These are phyloP conservation scores for Fusarium buharicum DNA, from an alignment of 2,329 filamentous ascomycete genomes.

Conservation along the genomic window DNA sequence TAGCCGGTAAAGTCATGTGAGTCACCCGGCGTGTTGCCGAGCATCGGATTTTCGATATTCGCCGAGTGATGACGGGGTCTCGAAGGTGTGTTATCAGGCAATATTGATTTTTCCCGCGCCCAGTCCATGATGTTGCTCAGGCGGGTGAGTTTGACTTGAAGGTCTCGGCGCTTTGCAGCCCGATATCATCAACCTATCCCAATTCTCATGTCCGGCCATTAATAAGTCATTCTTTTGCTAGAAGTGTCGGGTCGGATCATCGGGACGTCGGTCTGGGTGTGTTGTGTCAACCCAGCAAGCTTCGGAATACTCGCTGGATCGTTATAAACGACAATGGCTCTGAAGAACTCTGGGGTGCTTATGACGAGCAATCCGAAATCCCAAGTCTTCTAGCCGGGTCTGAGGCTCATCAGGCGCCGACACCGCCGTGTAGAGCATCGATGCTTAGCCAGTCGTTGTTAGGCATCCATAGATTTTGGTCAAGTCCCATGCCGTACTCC, in stretches of 20 bases:
- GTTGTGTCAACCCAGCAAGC: not conserved
- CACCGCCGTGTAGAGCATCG: constrained; percentile 49
- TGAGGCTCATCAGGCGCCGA: constrained; percentile 40
- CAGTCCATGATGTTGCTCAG: not conserved
- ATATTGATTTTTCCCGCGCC: not conserved
- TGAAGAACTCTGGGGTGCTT: constrained; percentile 7
- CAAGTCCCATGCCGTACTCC: constrained; percentile 56
- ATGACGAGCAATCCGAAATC: not conserved
- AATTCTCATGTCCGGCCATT: not conserved
- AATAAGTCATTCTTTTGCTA: not conserved
- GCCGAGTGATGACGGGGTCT: not conserved
- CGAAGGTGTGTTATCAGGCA: not conserved
- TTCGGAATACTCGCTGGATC: not conserved
- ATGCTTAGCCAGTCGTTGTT: constrained; percentile 49
- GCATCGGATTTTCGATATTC: not conserved
- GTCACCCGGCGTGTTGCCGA: not conserved
- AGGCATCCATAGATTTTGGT: constrained; percentile 52
- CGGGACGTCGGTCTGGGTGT: not conserved
- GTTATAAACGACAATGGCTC: constrained; percentile 13
- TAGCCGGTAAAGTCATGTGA: not conserved
- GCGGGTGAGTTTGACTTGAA: not conserved
- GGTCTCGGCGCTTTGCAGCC: not conserved
- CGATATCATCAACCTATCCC: not conserved
- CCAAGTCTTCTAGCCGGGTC: constrained; percentile 10
- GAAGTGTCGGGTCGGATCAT: not conserved